phyloP scores from a whole-genome alignment of 1,139 yeast genomes.

The Magnusiomyces magnusii region DNA sequence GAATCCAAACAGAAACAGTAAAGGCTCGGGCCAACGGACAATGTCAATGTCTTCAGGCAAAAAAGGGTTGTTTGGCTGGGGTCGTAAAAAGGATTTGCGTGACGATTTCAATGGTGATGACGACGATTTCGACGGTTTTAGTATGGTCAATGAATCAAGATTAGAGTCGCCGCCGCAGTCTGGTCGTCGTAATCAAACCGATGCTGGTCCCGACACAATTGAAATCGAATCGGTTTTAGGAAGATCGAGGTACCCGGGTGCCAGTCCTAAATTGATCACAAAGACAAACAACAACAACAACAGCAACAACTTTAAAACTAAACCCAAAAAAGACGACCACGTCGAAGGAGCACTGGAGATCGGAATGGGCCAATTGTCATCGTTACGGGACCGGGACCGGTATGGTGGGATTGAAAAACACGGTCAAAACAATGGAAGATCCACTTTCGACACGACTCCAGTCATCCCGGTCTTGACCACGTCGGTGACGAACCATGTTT shows the following conservation, averaged over 20 bases:
- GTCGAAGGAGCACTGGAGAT: constrained; percentile 1
- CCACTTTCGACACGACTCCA: constrained; percentile 6
- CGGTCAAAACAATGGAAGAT: not conserved
- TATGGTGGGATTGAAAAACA: not conserved
- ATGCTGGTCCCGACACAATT: not conserved
- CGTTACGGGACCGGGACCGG: constrained; percentile 3
- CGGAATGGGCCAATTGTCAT: constrained; percentile 2
- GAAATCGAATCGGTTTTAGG: not conserved
- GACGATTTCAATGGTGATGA: constrained; percentile 7
- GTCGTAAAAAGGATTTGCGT: not conserved
- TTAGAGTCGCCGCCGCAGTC: not conserved
- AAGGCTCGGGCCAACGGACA: not conserved
- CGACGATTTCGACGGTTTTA: constrained; percentile 1
- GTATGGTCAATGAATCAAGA: not conserved
- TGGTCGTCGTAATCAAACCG: not conserved
- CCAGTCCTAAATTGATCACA: not conserved
- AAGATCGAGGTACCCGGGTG: not conserved
- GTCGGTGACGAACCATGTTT: not conserved
- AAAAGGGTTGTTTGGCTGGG: not conserved
- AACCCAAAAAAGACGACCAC: not conserved
- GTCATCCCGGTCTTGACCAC: not conserved
- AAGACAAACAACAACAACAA: not conserved
- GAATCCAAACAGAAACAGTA: not conserved
- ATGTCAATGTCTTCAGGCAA: not conserved
- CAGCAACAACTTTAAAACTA: not conserved